These are phyloP conservation scores for Xerocomellus dryophilus DNA, from an alignment of 768 basidiomycete genomes.

Conservation along the genomic window DNA sequence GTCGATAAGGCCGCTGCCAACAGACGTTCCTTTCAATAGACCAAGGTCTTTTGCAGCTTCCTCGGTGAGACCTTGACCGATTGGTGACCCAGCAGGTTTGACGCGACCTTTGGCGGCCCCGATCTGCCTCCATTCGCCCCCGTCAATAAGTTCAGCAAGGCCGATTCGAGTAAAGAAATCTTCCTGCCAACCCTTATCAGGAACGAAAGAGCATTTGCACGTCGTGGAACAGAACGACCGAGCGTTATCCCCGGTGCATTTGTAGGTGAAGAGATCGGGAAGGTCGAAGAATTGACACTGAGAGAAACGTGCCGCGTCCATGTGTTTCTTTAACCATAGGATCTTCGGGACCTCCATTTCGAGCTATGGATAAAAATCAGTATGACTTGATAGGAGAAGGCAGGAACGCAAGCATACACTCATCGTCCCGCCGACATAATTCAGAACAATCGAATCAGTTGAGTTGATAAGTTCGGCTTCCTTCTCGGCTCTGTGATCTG, in stretches of 20 bases:
- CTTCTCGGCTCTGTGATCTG: slow-evolving; percentile 90
- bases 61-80: slow-evolving; percentile 78
- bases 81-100: slow-evolving; percentile 78
- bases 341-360: slow-evolving; percentile 99
- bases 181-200: slow-evolving; percentile 82
- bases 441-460: slow-evolving; percentile 78
- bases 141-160: slow-evolving; percentile 62
- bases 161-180: slow-evolving; percentile 88
- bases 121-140: slow-evolving; percentile 64
- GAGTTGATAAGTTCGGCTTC: slow-evolving; percentile 90
- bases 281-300: slow-evolving; percentile 85
- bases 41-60: slow-evolving; percentile 83
- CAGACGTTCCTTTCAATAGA: slow-evolving; percentile 78
- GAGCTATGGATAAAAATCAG: slow-evolving; percentile 46
- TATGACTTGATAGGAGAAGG: neutral
- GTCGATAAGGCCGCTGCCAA: slow-evolving; percentile 94
- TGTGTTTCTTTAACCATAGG: slow-evolving; percentile 91
- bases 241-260: slow-evolving; percentile 65
- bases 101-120: slow-evolving; percentile 65
- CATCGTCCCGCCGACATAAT: slow-evolving; percentile 96
- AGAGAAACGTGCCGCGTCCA: slow-evolving; percentile 67
- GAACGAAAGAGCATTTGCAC: slow-evolving; percentile 94
- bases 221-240: slow-evolving; percentile 92
- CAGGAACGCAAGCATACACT: slow-evolving; percentile 51
- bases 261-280: slow-evolving; percentile 95